Base-by-base conservation (phyloP, 2,329 filamentous ascomycete genomes). In the Xylaria digitata region DNA sequence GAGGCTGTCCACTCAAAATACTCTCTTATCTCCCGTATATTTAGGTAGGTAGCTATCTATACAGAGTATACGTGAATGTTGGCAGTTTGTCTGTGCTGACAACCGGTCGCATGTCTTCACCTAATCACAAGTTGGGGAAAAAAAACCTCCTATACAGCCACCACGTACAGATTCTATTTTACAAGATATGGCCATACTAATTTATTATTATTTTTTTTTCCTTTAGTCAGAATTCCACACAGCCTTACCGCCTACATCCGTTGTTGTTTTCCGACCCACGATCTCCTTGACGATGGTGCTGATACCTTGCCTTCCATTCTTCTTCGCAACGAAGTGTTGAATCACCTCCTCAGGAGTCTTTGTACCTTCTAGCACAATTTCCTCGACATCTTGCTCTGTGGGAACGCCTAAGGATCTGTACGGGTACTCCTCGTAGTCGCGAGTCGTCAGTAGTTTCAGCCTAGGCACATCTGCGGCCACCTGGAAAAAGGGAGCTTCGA, bases 341-440 rank as follows among this genome's bases (percentile, higher is more conserved):
- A 91, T 79, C 66, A 94, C 85, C 78, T 92, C 83, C 67, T 85
- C 80, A 6, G 82, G 80, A n/a, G 80, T 83, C 74, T 77, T 78
- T 26, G 65, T 72, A 63, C 78, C 81, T 30, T 77, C 71, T 23
- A 71, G 72, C 19, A 90, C 81, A 46, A 85, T 60, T 9, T 73
- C 63, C 75, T 82, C 76, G 15, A 92, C 81, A 58, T 92, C 86
- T 45, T 74, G 72, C 80, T 98, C 94, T 1, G 83, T 85, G 5
- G 95, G 96, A 67, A 97, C 82, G 5, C 90, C 91, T 34, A 94
- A 88, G 73, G 80, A 82, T 13, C 80, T 79, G 78, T 92, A 87
- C 0, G 94, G 95, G 79, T 97, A 97, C 65, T 90, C 82, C 5
- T 75, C 78, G 80, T 90, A 98, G 72, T 91, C 86, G 13, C 82